Evolutionary conservation across 2,329 filamentous ascomycete species (phyloP).

Genomic region (Neonectria sp.): DNA sequence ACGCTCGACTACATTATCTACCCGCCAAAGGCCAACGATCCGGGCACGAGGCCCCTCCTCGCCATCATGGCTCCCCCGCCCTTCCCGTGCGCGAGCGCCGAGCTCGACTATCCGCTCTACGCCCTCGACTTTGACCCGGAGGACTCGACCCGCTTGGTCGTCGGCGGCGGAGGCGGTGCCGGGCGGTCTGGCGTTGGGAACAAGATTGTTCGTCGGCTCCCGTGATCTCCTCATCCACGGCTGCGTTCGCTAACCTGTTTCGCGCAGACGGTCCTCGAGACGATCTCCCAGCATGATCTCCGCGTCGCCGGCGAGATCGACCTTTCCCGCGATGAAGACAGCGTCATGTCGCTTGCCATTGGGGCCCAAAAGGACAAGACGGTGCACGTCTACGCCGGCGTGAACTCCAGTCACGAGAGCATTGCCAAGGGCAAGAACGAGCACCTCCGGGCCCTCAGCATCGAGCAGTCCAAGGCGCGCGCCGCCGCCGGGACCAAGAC

Average conservation of each 20-base stretch:
- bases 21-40: neutral
- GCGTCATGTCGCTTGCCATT: slow-evolving; percentile 85
- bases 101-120: slow-evolving; percentile 87
- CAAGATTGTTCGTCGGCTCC: slow-evolving; percentile 77
- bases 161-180: slow-evolving; percentile 90
- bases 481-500: slow-evolving; percentile 48
- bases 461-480: slow-evolving; percentile 61
- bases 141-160: slow-evolving; percentile 81
- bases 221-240: neutral
- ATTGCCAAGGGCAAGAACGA: slow-evolving; percentile 84
- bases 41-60: slow-evolving; percentile 34
- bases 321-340: slow-evolving; percentile 88
- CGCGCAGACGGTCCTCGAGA: slow-evolving; percentile 78
- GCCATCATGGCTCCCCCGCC: slow-evolving; percentile 53
- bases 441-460: slow-evolving; percentile 84
- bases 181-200: slow-evolving; percentile 87
- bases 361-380: slow-evolving; percentile 72
- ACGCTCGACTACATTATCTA: neutral
- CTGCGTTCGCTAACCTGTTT: slow-evolving; percentile 27
- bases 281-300: slow-evolving; percentile 74
- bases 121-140: slow-evolving; percentile 90
- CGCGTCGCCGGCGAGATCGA: slow-evolving; percentile 80
- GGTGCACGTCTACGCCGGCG: slow-evolving; percentile 77
- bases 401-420: slow-evolving; percentile 84
- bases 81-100: slow-evolving; percentile 71